Percentiles rank a stretch among this genome's conserved stretches.
Evolutionary conservation across 1,139 yeast genomes (phyloP).

Genomic region (Yamadazyma diospyri): DNA sequence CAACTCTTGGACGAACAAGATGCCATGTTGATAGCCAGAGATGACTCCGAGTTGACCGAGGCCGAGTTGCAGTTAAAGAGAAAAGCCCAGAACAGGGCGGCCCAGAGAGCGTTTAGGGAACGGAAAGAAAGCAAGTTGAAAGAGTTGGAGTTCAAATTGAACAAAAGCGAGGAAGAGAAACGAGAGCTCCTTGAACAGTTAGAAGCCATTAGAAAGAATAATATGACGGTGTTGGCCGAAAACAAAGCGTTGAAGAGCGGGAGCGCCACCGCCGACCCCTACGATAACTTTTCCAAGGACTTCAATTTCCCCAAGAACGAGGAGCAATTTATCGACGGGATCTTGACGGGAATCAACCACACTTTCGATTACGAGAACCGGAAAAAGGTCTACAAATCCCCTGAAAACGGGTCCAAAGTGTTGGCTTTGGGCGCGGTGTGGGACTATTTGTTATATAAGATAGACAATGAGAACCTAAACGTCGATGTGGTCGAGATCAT

Average conservation of each 20-base stretch:
- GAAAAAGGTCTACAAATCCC: conserved; percentile 33
- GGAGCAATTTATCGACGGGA: conserved; percentile 30
- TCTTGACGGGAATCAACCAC: conserved; percentile 24
- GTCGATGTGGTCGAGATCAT: conserved; percentile 60
- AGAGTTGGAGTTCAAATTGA: conserved; percentile 60
- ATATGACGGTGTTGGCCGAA: conserved; percentile 53
- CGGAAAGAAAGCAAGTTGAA: conserved; percentile 73
- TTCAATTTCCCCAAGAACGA: conserved; percentile 39
- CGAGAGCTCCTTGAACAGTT: conserved; percentile 31
- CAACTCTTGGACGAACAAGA: conserved; percentile 36
- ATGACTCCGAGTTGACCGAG: conserved; percentile 42
- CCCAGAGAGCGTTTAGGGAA: conserved; percentile 86
- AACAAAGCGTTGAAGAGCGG: conserved; percentile 46
- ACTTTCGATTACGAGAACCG: conserved; percentile 16
- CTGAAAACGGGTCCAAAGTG: conserved; percentile 40
- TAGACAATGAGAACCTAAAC: conserved; percentile 37
- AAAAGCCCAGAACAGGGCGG: conserved; percentile 84
- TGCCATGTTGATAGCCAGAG: conserved; percentile 34
- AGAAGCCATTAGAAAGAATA: conserved; percentile 51
- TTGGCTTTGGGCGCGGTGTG: conserved; percentile 78
- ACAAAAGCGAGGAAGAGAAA: conserved; percentile 59
- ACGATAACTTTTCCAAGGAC: conserved; percentile 6
- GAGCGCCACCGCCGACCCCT: conserved; percentile 4
- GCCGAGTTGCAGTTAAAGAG: conserved; percentile 53
- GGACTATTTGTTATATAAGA: conserved; percentile 61